Evolutionary conservation across 495 filamentous ascomycete species (phyloP), one percentile per base, ranked within the genome.

Genomic region (Apiosordaria backusii): DNA sequence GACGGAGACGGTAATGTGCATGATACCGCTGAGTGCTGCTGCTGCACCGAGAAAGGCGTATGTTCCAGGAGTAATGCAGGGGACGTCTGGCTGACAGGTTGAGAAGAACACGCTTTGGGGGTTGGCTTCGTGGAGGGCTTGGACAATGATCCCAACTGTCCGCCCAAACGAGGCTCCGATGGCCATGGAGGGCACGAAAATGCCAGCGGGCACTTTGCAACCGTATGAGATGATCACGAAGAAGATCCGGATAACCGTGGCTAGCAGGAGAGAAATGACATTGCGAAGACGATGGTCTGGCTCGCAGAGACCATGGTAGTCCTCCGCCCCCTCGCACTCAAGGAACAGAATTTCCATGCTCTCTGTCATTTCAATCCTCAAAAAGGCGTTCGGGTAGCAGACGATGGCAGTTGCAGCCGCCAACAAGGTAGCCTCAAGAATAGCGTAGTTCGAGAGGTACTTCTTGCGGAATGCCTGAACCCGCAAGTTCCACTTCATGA

Each of bases 301-400:
- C 82, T 97, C 90, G 88, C 95, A 99, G 58, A 99, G 85, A 1
- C 90, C 93, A 60, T 94, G 84, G 70, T 97, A 97, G 71, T 97
- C 91, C 77, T 96, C 91, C 18, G 85, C 89, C 23, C 92, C 94
- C 76, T 97, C 93, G 71, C 95, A 99, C 79, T 99, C 96, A 15
- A 88, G 84, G 76, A 99, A 99, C 2, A 99, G 80, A 67, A 97
- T 96, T 76, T 97, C 93, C 95, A 99, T 98, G 80, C 92, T 96
- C 78, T 97, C 93, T 0, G 95, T 97, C 95, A 99, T 98, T 77
- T 99, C 96, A 71, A 99, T 97, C 68, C 91, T 85, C 60, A 99
- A 76, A 71, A 99, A 98, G 77, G 91, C 93, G 75, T 98, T 99
- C 1, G 93, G 95, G 71, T 94, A 99, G 79, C 95, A 98, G 6